Base-by-base conservation (phyloP, 495 filamentous ascomycete genomes). In the Xylaria acuta region DNA sequence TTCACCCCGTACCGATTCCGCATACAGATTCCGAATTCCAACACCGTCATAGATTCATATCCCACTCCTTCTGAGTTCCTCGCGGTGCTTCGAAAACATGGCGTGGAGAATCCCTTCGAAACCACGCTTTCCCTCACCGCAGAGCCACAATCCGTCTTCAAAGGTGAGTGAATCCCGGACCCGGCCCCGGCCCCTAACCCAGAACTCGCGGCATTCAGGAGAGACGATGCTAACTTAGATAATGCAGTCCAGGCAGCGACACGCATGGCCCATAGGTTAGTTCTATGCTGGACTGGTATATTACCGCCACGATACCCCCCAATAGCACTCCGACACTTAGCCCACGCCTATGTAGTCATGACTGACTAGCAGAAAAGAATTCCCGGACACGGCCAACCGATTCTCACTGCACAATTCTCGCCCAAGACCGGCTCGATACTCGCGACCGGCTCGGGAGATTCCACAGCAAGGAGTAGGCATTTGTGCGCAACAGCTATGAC, bases 101-200 rank as follows among this genome's bases (percentile, higher is more conserved):
- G 84, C 75, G 80, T 85, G 64, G 79, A 79, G 30, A 85, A 85
- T 65, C 83, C 84, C 1, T 86, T 85, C 66, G 84, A 86, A 73
- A 85, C 83, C 4, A 88, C 84, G 1, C 81, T 97, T 54, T 91
- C 86, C 3, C 89, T 97, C 27, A 90, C 91, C 70, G 94, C 92
- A 76, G 94, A 94, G 40, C 95, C 96, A 0, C 96, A 98, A 80
- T 93, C 95, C 2, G 92, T 99, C 5, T 98, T 99, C 84, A 91
- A 91, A 76, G 70, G 70, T 72, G 16, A 38, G 53, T 7, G 25
- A 27, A 20, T 56, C 16, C 20, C 5, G 22, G 43, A 0, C 22
- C 22, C 8, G 43, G 32, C 1, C 30, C n/a, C 6, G 40, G 14
- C 11, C 41, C 7, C n/a, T 65, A 49, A 20, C 20, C 16, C 7